Conservation (phyloP, 352 stramenopile genomes). For the Phytophthora sojae region DNA sequence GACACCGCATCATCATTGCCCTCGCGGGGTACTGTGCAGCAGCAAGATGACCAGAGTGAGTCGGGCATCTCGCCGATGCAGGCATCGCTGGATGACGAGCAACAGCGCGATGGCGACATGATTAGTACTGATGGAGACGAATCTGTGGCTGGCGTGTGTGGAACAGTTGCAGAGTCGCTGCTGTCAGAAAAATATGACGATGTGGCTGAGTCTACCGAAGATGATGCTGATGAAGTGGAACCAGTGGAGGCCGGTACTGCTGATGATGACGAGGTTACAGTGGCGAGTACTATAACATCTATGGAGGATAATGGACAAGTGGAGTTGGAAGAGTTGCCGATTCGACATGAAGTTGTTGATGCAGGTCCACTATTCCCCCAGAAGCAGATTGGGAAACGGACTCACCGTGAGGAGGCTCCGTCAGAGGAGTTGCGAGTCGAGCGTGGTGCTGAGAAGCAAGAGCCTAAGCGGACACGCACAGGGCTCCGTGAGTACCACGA, state of each 20-base stretch:
- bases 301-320: too few relatives aligned
- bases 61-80: neutral
- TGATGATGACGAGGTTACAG: neutral
- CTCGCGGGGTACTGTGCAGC: neutral
- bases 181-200: neutral
- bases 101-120: neutral
- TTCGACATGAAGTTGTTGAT: too few relatives aligned
- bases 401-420: too few relatives aligned
- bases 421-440: too few relatives aligned
- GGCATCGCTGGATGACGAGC: neutral
- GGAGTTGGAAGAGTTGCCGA: too few relatives aligned
- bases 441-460: neutral
- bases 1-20: neutral
- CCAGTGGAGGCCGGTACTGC: neutral
- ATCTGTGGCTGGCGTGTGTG: neutral
- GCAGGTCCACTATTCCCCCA: too few relatives aligned
- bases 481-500: neutral
- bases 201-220: neutral
- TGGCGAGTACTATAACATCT: neutral
- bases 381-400: too few relatives aligned
- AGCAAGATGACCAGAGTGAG: neutral
- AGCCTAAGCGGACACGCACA: neutral
- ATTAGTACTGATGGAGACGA: neutral
- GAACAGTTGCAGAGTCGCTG: neutral
- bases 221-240: neutral